phyloP scores from a whole-genome alignment of 371 early-diverging fungal genomes.

The Mucor sp. region DNA sequence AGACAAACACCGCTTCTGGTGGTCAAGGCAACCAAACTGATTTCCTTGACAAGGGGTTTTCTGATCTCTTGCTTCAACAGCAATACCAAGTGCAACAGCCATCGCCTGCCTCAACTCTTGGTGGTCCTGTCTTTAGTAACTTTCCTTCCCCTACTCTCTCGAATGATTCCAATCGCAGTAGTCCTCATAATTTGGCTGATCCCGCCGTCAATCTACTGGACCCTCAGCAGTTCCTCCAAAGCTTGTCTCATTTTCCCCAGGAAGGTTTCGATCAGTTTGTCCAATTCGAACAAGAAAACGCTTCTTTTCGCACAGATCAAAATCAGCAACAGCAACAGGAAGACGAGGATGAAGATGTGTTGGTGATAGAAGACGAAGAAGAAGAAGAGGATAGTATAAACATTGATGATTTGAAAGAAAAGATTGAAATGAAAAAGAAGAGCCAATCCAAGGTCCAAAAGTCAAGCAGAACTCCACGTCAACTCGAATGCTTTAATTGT shows the following conservation, averaged over 20 bases:
- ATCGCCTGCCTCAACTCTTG: constrained; percentile 21
- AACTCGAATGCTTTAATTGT: constrained; percentile 80
- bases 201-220: neutral
- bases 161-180: constrained; percentile 12
- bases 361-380: neutral
- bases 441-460: neutral
- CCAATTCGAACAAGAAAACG: constrained; percentile 14
- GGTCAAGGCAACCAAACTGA: neutral
- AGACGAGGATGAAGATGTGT: constrained; percentile 2
- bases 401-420: constrained; percentile 6
- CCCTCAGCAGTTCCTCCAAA: neutral
- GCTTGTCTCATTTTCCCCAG: constrained; percentile 6
- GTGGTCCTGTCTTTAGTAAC: constrained; percentile 24
- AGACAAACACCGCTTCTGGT: neutral
- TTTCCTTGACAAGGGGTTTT: constrained; percentile 14
- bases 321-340: neutral
- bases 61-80: constrained; percentile 17
- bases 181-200: constrained; percentile 1
- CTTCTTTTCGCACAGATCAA: neutral
- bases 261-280: constrained; percentile 19
- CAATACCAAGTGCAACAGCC: constrained; percentile 4
- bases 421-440: constrained; percentile 4
- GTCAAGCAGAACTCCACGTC: constrained; percentile 21
- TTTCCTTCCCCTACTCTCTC: constrained; percentile 21
- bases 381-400: neutral